phyloP scores from a whole-genome alignment of 2,329 filamentous ascomycete genomes.

The Trichoderma polysporum region DNA sequence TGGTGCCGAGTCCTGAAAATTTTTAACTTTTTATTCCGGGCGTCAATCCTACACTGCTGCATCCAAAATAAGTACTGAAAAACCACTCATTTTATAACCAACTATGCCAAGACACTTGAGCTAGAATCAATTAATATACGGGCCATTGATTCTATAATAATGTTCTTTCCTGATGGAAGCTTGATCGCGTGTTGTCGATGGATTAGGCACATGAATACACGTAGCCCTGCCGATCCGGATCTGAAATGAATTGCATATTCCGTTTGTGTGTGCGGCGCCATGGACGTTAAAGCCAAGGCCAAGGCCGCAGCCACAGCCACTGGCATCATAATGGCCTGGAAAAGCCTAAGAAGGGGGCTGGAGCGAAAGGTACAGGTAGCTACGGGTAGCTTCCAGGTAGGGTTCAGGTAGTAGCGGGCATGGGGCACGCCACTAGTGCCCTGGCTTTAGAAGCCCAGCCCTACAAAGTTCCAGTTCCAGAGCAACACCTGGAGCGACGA shows the following conservation, averaged over 20 bases:
- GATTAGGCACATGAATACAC: background rate
- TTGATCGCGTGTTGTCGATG: background rate
- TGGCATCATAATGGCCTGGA: no score
- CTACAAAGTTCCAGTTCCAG: no score
- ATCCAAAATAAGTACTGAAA: background rate
- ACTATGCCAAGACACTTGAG: background rate
- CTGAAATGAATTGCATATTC: background rate
- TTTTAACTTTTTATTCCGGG: background rate
- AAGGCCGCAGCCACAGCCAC: background rate
- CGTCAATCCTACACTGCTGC: background rate
- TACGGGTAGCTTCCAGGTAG: background rate
- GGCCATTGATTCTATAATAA: background rate
- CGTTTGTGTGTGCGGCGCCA: background rate
- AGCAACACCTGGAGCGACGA: no score
- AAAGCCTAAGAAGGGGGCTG: background rate
- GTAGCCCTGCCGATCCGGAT: background rate
- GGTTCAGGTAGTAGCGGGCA: no score
- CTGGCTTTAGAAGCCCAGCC: no score
- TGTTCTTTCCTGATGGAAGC: background rate
- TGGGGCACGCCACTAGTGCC: no score
- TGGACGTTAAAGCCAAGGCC: no score
- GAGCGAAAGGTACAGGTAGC: background rate
- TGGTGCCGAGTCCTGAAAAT: background rate
- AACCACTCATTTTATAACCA: background rate
- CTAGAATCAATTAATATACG: slow-evolving; percentile 3